These are phyloP conservation scores for Amaranthus cruentus DNA, from an alignment of 148 eudicot genomes.

Conservation along the genomic window DNA sequence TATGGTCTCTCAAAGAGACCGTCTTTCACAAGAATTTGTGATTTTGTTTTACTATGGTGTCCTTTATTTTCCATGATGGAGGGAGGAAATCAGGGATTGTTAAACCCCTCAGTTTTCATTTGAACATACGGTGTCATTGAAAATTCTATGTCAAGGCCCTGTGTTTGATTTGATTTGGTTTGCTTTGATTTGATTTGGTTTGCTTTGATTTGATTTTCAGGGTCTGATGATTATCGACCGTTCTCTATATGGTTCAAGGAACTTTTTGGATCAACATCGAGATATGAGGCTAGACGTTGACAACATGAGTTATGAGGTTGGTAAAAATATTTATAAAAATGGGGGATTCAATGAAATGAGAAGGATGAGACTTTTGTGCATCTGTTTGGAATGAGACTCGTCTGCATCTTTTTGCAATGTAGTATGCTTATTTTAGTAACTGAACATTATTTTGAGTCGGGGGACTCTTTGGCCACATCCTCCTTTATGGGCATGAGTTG, in stretches of 20 bases:
- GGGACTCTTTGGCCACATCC: too few relatives aligned
- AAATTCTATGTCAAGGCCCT: neutral
- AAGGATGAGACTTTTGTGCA: too few relatives aligned
- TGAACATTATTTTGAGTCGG: too few relatives aligned
- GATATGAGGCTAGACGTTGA: slow-evolving; percentile 89
- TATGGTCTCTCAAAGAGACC: too few relatives aligned
- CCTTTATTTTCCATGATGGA: neutral
- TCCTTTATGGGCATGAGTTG: too few relatives aligned
- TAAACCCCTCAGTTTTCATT: neutral
- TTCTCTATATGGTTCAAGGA: slow-evolving; percentile 53
- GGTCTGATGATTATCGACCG: slow-evolving; percentile 58
- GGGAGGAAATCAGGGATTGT: neutral
- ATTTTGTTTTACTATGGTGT: neutral
- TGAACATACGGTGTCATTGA: too few relatives aligned
- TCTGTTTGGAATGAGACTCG: too few relatives aligned
- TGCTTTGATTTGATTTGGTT: slow-evolving; percentile 8
- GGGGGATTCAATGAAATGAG: too few relatives aligned
- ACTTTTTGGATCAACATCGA: slow-evolving; percentile 60
- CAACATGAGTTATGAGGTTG: slow-evolving; percentile 53
- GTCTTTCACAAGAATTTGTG: too few relatives aligned
- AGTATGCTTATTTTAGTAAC: too few relatives aligned
- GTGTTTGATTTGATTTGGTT: neutral
- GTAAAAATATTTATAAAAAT: neutral
- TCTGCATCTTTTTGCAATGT: too few relatives aligned
- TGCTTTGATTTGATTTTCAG: slow-evolving; percentile 30